Base-by-base conservation (phyloP, 176 grass and related monocot genomes). In the Puccinellia tenuiflora region DNA sequence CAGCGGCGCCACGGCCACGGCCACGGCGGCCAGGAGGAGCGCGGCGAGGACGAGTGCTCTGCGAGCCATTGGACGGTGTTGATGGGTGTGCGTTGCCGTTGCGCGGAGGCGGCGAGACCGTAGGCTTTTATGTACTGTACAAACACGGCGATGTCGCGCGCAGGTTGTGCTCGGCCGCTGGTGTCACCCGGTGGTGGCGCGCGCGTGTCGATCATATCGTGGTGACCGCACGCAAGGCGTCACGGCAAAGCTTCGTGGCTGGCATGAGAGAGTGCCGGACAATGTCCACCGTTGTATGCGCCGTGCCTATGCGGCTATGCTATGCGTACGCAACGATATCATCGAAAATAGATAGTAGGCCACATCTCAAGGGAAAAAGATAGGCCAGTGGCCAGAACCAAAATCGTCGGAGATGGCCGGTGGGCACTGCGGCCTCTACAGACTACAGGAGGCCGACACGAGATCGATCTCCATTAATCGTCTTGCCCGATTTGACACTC, bases 21-120 rank as follows among this genome's bases (percentile, higher is more conserved):
- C 65, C 45, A 70, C 79, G 33, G 79, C 48, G n/a, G n/a, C 46
- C 13, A 63, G 64, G 74, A 90, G 34, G 60, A 83, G 50, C 43
- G 40, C 24, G 20, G 39, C 40, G 34, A 79, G 28, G 26, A 18
- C 3, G 18, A 79, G 50, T 3, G n/a, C 16, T 6, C 33, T 5
- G 64, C 79, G 20, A 67, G 78, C 61, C 78, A 80, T 80, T 17
- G 46, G 15, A 48, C 46, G 45, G 45, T 47, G 45, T 39, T 8
- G 37, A 39, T 8, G 37, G 37, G 37, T 1, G 6, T 39, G 37
- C 3, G 45, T 46, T 46, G 45, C 42, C 42, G 42, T 45, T 3
- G 42, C 45, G 45, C 45, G 45, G 45, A 16, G 46, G 4, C 46
- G 15, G 46, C 46, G 46, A 48, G 46, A 16, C 17, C 45, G 46